Percentiles rank a stretch among this genome's conserved stretches.
Evolutionary conservation across 495 filamentous ascomycete species (phyloP).

Genomic region (Daldinia childiae): DNA sequence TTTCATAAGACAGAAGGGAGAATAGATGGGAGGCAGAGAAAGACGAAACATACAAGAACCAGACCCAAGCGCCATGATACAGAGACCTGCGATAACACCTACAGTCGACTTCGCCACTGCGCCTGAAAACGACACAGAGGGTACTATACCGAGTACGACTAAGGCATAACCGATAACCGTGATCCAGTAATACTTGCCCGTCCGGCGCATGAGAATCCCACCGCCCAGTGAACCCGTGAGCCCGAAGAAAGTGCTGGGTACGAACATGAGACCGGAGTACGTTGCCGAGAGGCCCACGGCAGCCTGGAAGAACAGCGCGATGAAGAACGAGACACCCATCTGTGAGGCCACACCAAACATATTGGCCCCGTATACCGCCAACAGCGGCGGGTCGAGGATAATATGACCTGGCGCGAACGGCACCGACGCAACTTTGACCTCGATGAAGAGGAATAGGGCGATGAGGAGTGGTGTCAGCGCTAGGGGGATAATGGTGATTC

Average conservation of each 20-base stretch:
- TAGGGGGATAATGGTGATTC: conserved; percentile 68
- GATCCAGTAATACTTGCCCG: conserved; percentile 81
- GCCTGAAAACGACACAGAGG: conserved; percentile 70
- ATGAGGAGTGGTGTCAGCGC: conserved; percentile 69
- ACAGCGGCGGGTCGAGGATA: conserved; percentile 74
- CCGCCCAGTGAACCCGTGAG: conserved; percentile 75
- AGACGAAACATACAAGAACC: conserved; percentile 36
- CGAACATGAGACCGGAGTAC: conserved; percentile 69
- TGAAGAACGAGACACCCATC: conserved; percentile 74
- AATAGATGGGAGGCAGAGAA: neutral
- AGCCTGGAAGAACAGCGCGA: conserved; percentile 84
- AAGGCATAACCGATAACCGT: conserved; percentile 67
- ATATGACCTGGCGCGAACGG: conserved; percentile 83
- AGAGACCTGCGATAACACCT: conserved; percentile 66
- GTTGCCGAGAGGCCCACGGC: conserved; percentile 73
- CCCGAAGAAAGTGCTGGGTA: conserved; percentile 71
- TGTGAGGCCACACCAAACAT: conserved; percentile 79
- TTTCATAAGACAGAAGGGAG: neutral
- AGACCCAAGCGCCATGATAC: conserved; percentile 40
- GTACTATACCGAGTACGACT: conserved; percentile 61
- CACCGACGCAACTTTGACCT: conserved; percentile 73
- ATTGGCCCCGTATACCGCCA: conserved; percentile 76
- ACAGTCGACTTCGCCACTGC: conserved; percentile 46
- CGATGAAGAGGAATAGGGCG: conserved; percentile 73
- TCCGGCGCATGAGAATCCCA: conserved; percentile 77